phyloP scores from a whole-genome alignment of 169 alveolate species.

The Plasmodium billcollinsi region DNA sequence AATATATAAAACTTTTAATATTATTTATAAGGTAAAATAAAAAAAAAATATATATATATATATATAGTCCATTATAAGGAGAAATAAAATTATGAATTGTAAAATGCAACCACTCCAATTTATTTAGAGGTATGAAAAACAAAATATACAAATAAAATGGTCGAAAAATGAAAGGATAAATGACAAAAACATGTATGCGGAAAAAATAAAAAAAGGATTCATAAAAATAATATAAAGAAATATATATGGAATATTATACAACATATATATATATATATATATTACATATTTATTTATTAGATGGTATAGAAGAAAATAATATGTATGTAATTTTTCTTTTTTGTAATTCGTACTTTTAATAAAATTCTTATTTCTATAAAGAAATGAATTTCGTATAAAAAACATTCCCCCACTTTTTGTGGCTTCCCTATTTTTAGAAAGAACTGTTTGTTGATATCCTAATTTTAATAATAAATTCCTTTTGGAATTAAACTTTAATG shows the following conservation, averaged over 20 bases:
- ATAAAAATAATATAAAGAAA: background rate
- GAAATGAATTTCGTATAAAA: slow-evolving; percentile 25
- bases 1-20: too few species aligned
- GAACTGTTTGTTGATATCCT: slow-evolving; percentile 1
- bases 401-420: slow-evolving; percentile 35
- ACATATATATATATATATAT: slow-evolving; percentile 8
- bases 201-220: background rate
- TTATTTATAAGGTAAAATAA: too few species aligned
- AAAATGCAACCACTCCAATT: too few species aligned
- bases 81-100: too few species aligned
- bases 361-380: slow-evolving; percentile 10
- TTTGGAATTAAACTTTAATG: slow-evolving; percentile 12
- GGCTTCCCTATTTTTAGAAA: slow-evolving; percentile 4
- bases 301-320: too few species aligned
- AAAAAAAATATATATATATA: too few species aligned
- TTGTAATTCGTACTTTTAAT: slow-evolving; percentile 22
- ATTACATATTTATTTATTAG: background rate
- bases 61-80: too few species aligned
- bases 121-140: too few species aligned
- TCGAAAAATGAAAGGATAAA: too few species aligned
- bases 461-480: slow-evolving; percentile 2
- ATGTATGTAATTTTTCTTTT: background rate
- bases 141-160: too few species aligned
- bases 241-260: background rate
- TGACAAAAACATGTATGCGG: background rate